Conservation (phyloP, 805 yeast species). For the Saccharomycopsis fibuligera region DNA sequence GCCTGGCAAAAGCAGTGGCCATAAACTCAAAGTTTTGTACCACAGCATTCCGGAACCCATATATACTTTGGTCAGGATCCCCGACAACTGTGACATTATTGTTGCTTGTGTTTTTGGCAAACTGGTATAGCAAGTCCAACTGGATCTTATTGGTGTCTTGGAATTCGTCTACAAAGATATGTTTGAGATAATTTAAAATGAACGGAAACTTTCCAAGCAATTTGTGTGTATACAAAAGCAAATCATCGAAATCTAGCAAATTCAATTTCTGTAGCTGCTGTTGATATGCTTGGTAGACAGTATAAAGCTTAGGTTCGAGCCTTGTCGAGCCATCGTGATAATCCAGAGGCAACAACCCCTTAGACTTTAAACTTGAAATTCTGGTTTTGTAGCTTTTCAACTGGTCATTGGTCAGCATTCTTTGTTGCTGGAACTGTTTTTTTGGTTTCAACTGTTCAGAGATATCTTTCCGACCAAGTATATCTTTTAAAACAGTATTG, state of each 20-base stretch:
- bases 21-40: slow-evolving; percentile 57
- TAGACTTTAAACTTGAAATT: slow-evolving; percentile 18
- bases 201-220: slow-evolving; percentile 41
- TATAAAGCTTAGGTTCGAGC: not conserved
- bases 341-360: too few species aligned
- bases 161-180: slow-evolving; percentile 87
- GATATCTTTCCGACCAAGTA: too few species aligned
- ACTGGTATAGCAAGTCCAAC: slow-evolving; percentile 53
- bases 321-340: too few species aligned
- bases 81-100: slow-evolving; percentile 83
- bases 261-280: slow-evolving; percentile 32
- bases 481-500: slow-evolving; percentile 36
- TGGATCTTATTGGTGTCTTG: slow-evolving; percentile 87
- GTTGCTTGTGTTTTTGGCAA: slow-evolving; percentile 38
- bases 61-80: slow-evolving; percentile 94
- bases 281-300: slow-evolving; percentile 46
- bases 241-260: slow-evolving; percentile 77
- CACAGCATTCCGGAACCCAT: slow-evolving; percentile 80
- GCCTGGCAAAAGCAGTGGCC: slow-evolving; percentile 27
- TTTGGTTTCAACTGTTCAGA: slow-evolving; percentile 22
- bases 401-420: not conserved
- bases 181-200: slow-evolving; percentile 46
- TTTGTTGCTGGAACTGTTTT: not conserved
- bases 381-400: not conserved
- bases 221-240: slow-evolving; percentile 49